Base-by-base conservation (phyloP, 257 asterid species). In the Paraleonurus japonicus region DNA sequence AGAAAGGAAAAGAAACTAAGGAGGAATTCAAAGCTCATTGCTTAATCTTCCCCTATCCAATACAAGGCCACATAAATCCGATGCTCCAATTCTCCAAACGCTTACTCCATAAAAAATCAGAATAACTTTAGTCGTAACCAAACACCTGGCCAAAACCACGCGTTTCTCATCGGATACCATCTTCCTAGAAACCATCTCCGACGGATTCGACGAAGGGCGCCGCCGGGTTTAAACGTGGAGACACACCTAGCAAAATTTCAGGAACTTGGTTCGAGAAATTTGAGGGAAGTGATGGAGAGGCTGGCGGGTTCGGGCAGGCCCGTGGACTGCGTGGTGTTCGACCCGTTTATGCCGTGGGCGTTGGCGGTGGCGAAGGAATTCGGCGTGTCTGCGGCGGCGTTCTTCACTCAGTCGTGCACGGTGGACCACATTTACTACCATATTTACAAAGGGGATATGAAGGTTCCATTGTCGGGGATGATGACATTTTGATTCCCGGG, bases 41-140 rank as follows among this genome's bases (percentile, higher is more conserved):
- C 72, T 39, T 84, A 5, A 67, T 84, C 71, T 9, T 84, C 23
- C 85, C 86, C 28, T 84, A 1, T 53, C 85, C 89, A 37, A 1
- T 75, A 61, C 86, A 79, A 66, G 86, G 89, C 78, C 89, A 84
- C 85, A 79, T 81, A 33, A 84, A 84, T 57, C 86, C 89, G 2
- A 77, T 84, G 85, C 85, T 81, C 39, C 86, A 84, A 72, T 84
- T 84, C 63, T 73, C 89, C 62, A 82, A 82, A 69, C 87, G 89
- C 32, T 7, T 82, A 0, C 65, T 50, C 78, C 80, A 60, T 7
- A 80, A 75, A 22, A 69, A 68, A 24, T 82, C 48, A 5, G 15
- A 10, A 59, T 78, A 74, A 80, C 85, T 3, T 39, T 82, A 11
- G 51, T 73, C 5, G 6, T 75, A 3, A 78, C 89, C 6, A 74